Evolutionary conservation across 257 asterid genomes (phyloP).

Genomic region (Avicennia marina): DNA sequence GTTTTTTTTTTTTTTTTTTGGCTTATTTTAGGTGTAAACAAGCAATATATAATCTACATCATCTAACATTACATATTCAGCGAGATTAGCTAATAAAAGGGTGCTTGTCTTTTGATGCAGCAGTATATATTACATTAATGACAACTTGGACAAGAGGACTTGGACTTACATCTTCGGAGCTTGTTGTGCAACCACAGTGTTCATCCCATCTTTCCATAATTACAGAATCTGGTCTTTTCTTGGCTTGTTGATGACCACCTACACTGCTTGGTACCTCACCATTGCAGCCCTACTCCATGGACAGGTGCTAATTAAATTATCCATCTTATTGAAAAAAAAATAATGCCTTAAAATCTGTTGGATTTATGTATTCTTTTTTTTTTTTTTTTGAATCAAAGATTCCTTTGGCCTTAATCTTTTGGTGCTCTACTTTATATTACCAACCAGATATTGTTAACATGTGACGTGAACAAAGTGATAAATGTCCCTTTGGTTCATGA

Average conservation of each 20-base stretch:
- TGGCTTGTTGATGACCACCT: slow-evolving; percentile 48
- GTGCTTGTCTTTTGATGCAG: slow-evolving; percentile 18
- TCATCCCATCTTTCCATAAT: slow-evolving; percentile 42
- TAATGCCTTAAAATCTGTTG: too few species aligned
- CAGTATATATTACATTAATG: slow-evolving; percentile 48
- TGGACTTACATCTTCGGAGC: slow-evolving; percentile 40
- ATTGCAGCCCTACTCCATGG: slow-evolving; percentile 46
- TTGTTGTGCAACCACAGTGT: slow-evolving; percentile 31
- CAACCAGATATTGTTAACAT: not conserved
- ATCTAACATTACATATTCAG: too few species aligned
- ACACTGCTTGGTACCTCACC: slow-evolving; percentile 51
- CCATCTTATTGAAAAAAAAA: too few species aligned
- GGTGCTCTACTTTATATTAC: not conserved
- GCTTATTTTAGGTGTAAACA: too few species aligned
- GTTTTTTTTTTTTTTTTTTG: too few species aligned
- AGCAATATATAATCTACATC: too few species aligned
- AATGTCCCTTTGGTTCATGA: not conserved
- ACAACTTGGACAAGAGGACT: slow-evolving; percentile 43
- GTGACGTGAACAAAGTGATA: not conserved
- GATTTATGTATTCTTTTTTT: too few species aligned
- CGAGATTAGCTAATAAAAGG: too few species aligned
- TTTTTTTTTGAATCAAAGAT: too few species aligned
- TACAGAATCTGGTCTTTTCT: slow-evolving; percentile 57
- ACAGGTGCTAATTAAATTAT: slow-evolving; percentile 28
- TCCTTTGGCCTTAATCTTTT: too few species aligned